phyloP scores from a whole-genome alignment of 768 basidiomycete genomes.

The Amanita fuliginea region DNA sequence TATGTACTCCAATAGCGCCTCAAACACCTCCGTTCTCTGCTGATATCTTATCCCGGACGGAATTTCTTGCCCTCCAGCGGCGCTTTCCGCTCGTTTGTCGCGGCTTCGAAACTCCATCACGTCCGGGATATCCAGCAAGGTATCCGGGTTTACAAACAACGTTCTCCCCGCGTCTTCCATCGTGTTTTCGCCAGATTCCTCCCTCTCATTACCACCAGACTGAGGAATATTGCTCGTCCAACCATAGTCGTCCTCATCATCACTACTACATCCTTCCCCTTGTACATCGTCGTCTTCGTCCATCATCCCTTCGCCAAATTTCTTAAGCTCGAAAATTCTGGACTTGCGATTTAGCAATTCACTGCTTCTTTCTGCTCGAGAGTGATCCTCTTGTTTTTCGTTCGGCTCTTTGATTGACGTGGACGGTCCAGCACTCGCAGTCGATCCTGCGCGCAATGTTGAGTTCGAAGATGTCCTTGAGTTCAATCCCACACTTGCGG shows the following conservation, averaged over 20 bases:
- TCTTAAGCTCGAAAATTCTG: neutral
- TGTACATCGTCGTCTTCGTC: neutral
- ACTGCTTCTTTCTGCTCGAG: neutral
- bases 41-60: constrained; percentile 28
- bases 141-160: constrained; percentile 10
- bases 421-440: neutral
- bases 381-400: neutral
- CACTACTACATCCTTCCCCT: constrained; percentile 18
- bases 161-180: neutral
- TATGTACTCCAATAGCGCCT: constrained; percentile 53
- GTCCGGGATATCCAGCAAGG: constrained; percentile 18
- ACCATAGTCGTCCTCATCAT: constrained; percentile 20
- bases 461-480: constrained; percentile 9
- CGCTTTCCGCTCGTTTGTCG: neutral
- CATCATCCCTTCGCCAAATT: neutral
- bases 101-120: constrained; percentile 13
- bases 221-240: constrained; percentile 31
- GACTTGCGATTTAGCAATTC: neutral
- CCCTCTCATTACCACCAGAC: neutral
- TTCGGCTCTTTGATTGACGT: neutral
- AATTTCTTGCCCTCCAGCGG: constrained; percentile 10
- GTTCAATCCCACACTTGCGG: constrained; percentile 11
- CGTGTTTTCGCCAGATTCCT: neutral
- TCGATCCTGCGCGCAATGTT: constrained; percentile 7
- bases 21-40: constrained; percentile 63